phyloP scores from a whole-genome alignment of 768 basidiomycete species.

The Suillus occidentalis region DNA sequence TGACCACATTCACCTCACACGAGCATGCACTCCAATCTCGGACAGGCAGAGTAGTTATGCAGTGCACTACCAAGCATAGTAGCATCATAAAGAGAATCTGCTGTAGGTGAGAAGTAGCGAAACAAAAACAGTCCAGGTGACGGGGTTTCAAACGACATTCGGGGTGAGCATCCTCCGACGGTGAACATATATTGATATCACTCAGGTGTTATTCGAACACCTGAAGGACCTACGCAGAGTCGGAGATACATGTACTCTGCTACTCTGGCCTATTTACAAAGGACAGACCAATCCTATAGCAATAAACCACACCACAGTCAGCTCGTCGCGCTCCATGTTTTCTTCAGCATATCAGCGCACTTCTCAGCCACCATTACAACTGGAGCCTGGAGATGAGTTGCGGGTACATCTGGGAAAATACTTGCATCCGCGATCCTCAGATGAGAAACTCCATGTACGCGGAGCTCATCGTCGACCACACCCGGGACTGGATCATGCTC shows the following conservation, averaged over 20 bases:
- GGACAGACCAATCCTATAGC: too few relatives aligned
- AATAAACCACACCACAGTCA: too few relatives aligned
- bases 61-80: neutral
- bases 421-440: slow-evolving; percentile 42
- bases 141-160: too few relatives aligned
- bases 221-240: too few relatives aligned
- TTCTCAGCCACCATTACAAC: slow-evolving; percentile 38
- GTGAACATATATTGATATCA: too few relatives aligned
- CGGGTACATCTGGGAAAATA: slow-evolving; percentile 32
- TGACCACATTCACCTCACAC: too few relatives aligned
- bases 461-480: slow-evolving; percentile 46
- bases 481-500: slow-evolving; percentile 28
- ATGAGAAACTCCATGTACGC: slow-evolving; percentile 45
- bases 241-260: too few relatives aligned
- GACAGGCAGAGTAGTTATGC: neutral
- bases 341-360: slow-evolving; percentile 36
- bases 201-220: too few relatives aligned
- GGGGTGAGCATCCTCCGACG: too few relatives aligned
- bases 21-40: neutral
- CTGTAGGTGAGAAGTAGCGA: neutral
- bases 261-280: too few relatives aligned
- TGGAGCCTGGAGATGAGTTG: slow-evolving; percentile 35
- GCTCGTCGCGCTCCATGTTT: neutral
- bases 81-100: neutral
- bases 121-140: too few relatives aligned